Base-by-base conservation (phyloP, 2,329 filamentous ascomycete genomes). In the Colletotrichum magnum region DNA sequence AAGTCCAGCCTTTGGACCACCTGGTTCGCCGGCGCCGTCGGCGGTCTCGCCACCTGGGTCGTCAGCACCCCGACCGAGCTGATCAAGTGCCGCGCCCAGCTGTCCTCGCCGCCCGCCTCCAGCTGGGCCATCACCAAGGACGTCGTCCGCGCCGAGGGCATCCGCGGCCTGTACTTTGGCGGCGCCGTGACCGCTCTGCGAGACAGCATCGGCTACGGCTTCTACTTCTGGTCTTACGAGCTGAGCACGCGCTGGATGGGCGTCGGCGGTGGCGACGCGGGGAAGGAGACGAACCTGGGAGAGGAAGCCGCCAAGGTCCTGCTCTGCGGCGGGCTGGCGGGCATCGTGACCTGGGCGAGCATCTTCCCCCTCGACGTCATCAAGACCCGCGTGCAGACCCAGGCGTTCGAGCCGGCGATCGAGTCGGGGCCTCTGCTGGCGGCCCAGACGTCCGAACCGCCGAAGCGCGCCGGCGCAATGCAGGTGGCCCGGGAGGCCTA, bases 181-280 rank as follows among this genome's bases (percentile, higher is more conserved):
- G 95, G 95, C 21, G 85, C 83, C 0, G 89, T 98, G 16, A 98
- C 95, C 0, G 93, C 92, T 61, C 77, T 95, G 48, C 87, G 95
- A 58, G 95, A 98, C 80, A 92, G 92, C 67, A 88, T 98, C 64
- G 95, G 95, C n/a, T 98, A 98, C 81, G 95, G 95, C 0, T 98
- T 98, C 79, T 98, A 98, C 77, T 98, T 98, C 79, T 97, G 93
- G 93, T 92, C 92, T 1, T 98, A 98, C 77, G 93, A 97, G 79
- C 83, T 95, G 68, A 89, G 86, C 72, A 94, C 92, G 71, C 86
- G 88, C 43, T 82, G 84, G 62, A 84, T 90, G 79, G 82, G 83
- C 18, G 81, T 81, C 4, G 59, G 72, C 6, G 26, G 54, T 24
- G 68, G 68, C 9, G 68, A 68, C 12, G 53, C 39, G 18, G 43